phyloP scores from a whole-genome alignment of 768 basidiomycete genomes.

The Sporobolomyces phaffii region DNA sequence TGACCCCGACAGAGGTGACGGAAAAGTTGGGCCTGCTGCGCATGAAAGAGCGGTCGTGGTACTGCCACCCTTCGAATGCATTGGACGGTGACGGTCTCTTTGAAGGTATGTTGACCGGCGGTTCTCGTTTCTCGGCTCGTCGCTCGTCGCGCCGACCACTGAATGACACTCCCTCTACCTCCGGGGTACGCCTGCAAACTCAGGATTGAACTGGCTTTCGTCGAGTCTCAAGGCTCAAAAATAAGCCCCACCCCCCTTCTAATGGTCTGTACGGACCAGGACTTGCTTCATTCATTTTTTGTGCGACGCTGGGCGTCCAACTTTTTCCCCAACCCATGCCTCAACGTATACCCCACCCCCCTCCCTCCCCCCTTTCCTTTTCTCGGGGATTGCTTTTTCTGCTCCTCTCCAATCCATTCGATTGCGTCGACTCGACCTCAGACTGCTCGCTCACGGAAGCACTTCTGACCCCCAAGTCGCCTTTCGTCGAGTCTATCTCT shows the following conservation, averaged over 20 bases:
- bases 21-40: slow-evolving; percentile 90
- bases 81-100: slow-evolving; percentile 78
- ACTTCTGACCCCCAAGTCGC: no score
- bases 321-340: background rate
- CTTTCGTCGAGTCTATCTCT: background rate
- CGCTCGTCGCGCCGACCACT: no score
- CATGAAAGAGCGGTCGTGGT: slow-evolving; percentile 97
- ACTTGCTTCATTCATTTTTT: background rate
- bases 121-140: no score
- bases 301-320: slow-evolving; percentile 1
- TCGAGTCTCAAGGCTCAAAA: slow-evolving; percentile 72
- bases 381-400: background rate
- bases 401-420: no score
- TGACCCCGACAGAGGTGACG: slow-evolving; percentile 99
- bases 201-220: slow-evolving; percentile 79
- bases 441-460: no score
- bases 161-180: background rate
- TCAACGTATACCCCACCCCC: background rate
- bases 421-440: no score
- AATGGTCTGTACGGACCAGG: background rate
- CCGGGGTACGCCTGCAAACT: no score
- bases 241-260: background rate
- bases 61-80: slow-evolving; percentile 91
- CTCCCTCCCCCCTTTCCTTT: background rate
- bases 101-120: slow-evolving; percentile 55